Base-by-base conservation (phyloP, 768 basidiomycete genomes). In the Mrakia blollopis region DNA sequence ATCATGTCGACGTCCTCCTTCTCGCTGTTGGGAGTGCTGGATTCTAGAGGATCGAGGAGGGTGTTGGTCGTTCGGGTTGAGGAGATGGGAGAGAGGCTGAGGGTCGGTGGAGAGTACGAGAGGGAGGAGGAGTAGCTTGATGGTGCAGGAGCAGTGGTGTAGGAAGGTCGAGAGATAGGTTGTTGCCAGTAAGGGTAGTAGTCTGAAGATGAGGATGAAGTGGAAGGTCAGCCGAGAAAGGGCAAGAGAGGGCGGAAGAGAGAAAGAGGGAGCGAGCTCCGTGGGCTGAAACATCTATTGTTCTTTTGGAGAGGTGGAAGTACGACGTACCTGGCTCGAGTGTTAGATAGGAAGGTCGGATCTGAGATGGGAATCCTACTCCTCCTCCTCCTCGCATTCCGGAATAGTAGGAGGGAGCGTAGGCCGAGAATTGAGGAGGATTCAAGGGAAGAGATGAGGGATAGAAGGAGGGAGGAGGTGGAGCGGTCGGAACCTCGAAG, bases 81-180 rank as follows among this genome's bases (percentile, higher is more conserved):
- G 21, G 65, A 68, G 35, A 68, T 25, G 32, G 65, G 65, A 39
- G 65, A 68, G 1, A 68, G 39, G 63, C 63, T 39, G 37, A 68
- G 65, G 57, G 25, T n/a, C 2, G 57, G 57, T n/a, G 57, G 23
- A 6, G 57, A 57, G 57, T 50, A 50, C 32, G 63, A 65, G 30
- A 32, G 35, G 30, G 30, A 21, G 21, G 63, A 37, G 3, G 65
- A 68, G 65, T 44, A 68, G 25, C 21, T 35, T 1, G 65, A 68
- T 25, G 65, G 65, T 39, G 35, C 39, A 68, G 65, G 35, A 68
- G 10, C 32, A 25, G 63, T 25, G 37, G 65, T 11, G 39, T 68
- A 44, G 25, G 39, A 25, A n/a, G 35, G 35, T 39, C 35, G 35
- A 18, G 32, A 41, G 30, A 16, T 23, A 39, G 37, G 63, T 37